phyloP scores from a whole-genome alignment of 148 eudicot species.

The Rhododendron kiyosumense region DNA sequence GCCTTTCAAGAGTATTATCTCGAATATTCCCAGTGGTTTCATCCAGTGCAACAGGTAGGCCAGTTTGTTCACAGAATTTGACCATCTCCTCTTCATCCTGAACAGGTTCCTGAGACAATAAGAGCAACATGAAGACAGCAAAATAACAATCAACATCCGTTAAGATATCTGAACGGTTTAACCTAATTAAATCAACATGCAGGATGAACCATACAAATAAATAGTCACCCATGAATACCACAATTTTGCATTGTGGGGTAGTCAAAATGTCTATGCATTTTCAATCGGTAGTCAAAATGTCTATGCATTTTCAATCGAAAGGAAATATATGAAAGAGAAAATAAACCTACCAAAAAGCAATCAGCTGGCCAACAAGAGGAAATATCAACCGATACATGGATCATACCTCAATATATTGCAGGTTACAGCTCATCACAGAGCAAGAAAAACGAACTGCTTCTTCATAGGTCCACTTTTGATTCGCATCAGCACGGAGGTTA shows the following conservation, averaged over 20 bases:
- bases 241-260: neutral
- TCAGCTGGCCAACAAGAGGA: neutral
- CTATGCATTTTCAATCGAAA: neutral
- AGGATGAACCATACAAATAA: neutral
- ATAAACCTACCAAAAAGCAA: neutral
- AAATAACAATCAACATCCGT: neutral
- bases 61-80: slow-evolving; percentile 81
- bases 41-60: slow-evolving; percentile 89
- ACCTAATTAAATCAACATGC: neutral
- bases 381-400: neutral
- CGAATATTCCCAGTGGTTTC: slow-evolving; percentile 66
- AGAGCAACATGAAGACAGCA: slow-evolving; percentile 1
- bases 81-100: slow-evolving; percentile 64
- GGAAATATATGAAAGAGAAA: neutral
- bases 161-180: neutral
- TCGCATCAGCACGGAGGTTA: slow-evolving; percentile 89
- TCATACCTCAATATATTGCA: slow-evolving; percentile 88
- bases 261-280: neutral
- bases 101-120: slow-evolving; percentile 76
- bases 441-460: slow-evolving; percentile 65
- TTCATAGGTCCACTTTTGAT: slow-evolving; percentile 79
- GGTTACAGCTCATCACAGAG: slow-evolving; percentile 56
- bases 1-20: slow-evolving; percentile 44
- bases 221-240: neutral
- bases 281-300: neutral